Conservation (phyloP, 495 filamentous ascomycete species). For the Ascodesmis nigricans region DNA sequence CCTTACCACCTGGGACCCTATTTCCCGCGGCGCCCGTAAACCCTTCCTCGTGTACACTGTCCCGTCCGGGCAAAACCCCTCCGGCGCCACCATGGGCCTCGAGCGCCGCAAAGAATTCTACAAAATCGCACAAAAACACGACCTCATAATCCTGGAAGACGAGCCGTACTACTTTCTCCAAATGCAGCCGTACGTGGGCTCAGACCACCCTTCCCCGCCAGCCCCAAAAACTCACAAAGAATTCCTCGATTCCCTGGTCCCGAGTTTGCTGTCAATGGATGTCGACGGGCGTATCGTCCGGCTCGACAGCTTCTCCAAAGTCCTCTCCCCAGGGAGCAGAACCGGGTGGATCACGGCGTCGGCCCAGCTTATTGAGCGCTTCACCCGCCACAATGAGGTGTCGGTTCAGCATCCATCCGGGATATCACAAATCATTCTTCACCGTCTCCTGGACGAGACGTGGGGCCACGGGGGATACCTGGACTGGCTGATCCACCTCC, state of each 20-base stretch:
- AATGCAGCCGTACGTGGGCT: conserved; percentile 61
- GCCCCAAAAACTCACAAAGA: conserved; percentile 21
- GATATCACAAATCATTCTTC: conserved; percentile 58
- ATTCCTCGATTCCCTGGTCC: conserved; percentile 32
- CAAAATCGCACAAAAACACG: conserved; percentile 53
- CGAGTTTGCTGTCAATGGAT: conserved; percentile 45
- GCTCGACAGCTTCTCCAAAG: conserved; percentile 66
- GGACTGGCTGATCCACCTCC: conserved; percentile 67
- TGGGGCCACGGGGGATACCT: conserved; percentile 91
- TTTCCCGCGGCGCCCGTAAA: conserved; percentile 36
- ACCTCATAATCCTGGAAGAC: conserved; percentile 76
- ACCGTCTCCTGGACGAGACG: conserved; percentile 73
- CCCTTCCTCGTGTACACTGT: conserved; percentile 65
- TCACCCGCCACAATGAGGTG: conserved; percentile 52
- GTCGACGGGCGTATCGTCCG: conserved; percentile 43
- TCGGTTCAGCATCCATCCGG: conserved; percentile 68
- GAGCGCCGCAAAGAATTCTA: conserved; percentile 50
- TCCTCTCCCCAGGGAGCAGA: conserved; percentile 53
- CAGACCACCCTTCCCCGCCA: conserved; percentile 23
- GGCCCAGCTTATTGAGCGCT: conserved; percentile 62
- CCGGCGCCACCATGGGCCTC: conserved; percentile 54
- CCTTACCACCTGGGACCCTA: conserved; percentile 38
- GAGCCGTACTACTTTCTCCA: conserved; percentile 96
- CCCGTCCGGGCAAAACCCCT: conserved; percentile 79
- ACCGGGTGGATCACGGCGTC: conserved; percentile 63